A percentile compares a stretch with the other conserved stretches of the same genome.
These are phyloP conservation scores for Coniferiporia weirii DNA, from an alignment of 1,284 basidiomycete genomes.

Conservation along the genomic window DNA sequence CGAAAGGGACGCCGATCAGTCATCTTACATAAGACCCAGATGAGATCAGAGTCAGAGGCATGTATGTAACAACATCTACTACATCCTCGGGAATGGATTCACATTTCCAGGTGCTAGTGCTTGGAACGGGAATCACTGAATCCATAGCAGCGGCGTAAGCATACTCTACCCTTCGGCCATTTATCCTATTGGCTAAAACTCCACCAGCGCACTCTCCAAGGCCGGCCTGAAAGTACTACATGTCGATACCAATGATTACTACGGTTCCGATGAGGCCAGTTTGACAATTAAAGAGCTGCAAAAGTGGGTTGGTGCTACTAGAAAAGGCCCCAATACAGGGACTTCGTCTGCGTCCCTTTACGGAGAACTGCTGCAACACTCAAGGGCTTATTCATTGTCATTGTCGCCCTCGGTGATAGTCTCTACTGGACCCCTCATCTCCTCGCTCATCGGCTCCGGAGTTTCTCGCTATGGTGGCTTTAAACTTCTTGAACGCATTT, in stretches of 20 bases:
- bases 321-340: slow-evolving; percentile 23
- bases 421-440: slow-evolving; percentile 75
- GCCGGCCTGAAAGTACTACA: slow-evolving; percentile 85
- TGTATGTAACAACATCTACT: too few species aligned
- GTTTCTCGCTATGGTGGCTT: slow-evolving; percentile 91
- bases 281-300: slow-evolving; percentile 78
- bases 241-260: slow-evolving; percentile 80
- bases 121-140: slow-evolving; percentile 85
- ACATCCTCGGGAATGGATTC: not conserved
- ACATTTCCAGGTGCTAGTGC: slow-evolving; percentile 75
- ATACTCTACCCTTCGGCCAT: slow-evolving; percentile 12
- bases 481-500: slow-evolving; percentile 76
- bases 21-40: not conserved
- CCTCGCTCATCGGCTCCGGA: slow-evolving; percentile 76
- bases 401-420: slow-evolving; percentile 81
- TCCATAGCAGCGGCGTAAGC: slow-evolving; percentile 87
- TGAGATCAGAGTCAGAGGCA: too few species aligned
- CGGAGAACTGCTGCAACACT: slow-evolving; percentile 32
- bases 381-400: slow-evolving; percentile 81
- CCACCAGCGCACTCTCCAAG: slow-evolving; percentile 75
- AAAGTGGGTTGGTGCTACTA: slow-evolving; percentile 43
- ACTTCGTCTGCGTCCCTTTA: slow-evolving; percentile 35
- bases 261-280: slow-evolving; percentile 81
- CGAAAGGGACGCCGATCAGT: not conserved
- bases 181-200: slow-evolving; percentile 24